Evolutionary conservation across 768 basidiomycete genomes (phyloP).

Genomic region (Xerocomellus dryophilus): DNA sequence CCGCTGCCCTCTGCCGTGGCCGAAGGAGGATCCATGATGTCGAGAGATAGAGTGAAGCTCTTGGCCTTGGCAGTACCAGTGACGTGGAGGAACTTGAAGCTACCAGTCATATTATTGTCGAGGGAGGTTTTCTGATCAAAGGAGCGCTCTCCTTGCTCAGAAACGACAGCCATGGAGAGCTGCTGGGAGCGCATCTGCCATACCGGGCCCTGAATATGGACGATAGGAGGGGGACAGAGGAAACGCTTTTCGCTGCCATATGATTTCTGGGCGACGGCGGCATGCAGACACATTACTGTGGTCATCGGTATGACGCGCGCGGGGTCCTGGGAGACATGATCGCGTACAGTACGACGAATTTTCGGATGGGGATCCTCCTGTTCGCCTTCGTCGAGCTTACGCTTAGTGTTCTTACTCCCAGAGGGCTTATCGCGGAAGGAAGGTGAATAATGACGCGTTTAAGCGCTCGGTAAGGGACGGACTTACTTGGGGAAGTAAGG

Average conservation of each 20-base stretch:
- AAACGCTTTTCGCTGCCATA: slow-evolving; percentile 96
- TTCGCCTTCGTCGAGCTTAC: slow-evolving; percentile 65
- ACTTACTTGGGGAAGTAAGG: slow-evolving; percentile 41
- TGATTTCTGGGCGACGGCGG: slow-evolving; percentile 93
- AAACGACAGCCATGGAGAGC: slow-evolving; percentile 82
- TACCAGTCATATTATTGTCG: slow-evolving; percentile 81
- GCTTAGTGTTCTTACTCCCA: slow-evolving; percentile 54
- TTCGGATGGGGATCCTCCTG: slow-evolving; percentile 67
- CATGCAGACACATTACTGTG: slow-evolving; percentile 85
- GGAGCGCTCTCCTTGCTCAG: slow-evolving; percentile 77
- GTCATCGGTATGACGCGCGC: slow-evolving; percentile 82
- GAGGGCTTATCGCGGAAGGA: slow-evolving; percentile 26
- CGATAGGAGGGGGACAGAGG: slow-evolving; percentile 89
- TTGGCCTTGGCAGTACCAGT: slow-evolving; percentile 86
- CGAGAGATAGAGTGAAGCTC: slow-evolving; percentile 82
- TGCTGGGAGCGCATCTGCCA: slow-evolving; percentile 81
- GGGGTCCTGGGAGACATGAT: slow-evolving; percentile 75
- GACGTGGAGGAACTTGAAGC: slow-evolving; percentile 90
- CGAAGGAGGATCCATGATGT: slow-evolving; percentile 74
- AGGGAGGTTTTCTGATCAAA: slow-evolving; percentile 82
- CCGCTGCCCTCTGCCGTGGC: slow-evolving; percentile 38
- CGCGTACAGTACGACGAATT: slow-evolving; percentile 81
- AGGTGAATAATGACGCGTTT: slow-evolving; percentile 27
- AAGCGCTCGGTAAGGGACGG: slow-evolving; percentile 27
- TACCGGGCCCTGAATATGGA: slow-evolving; percentile 87